Evolutionary conservation across 1,284 basidiomycete genomes (phyloP).

Genomic region (Xerocomus amazonicus): DNA sequence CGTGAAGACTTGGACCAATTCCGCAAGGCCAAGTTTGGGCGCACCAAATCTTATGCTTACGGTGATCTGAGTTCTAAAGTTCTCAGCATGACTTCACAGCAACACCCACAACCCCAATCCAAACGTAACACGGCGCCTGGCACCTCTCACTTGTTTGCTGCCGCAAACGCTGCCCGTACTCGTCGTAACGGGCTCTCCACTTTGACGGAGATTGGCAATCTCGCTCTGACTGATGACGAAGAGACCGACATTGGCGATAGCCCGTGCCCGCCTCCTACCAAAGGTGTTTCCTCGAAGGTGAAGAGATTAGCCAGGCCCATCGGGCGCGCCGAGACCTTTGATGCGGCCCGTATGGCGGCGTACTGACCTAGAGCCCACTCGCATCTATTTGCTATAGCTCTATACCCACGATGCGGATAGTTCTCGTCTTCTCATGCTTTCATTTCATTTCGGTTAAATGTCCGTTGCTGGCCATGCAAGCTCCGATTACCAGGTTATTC

Average conservation of each 20-base stretch:
- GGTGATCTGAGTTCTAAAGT: conserved; percentile 57
- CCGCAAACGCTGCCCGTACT: conserved; percentile 58
- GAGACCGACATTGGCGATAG: conserved; percentile 76
- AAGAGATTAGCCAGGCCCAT: conserved; percentile 52
- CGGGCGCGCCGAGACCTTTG: conserved; percentile 61
- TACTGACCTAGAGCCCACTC: conserved; percentile 14
- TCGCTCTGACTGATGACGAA: conserved; percentile 59
- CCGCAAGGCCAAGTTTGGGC: conserved; percentile 80
- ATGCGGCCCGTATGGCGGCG: conserved; percentile 47
- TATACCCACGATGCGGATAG: conserved; percentile 2
- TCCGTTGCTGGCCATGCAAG: conserved; percentile 11
- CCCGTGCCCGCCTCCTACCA: conserved; percentile 73
- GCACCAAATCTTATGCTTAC: conserved; percentile 87
- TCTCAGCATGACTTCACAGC: conserved; percentile 34
- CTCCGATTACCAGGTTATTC: conserved; percentile 1
- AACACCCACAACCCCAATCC: conserved; percentile 40
- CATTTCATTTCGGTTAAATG: conserved; percentile 2
- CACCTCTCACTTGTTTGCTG: conserved; percentile 56
- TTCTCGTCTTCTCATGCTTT: conserved; percentile 7
- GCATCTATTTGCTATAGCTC: conserved; percentile 3
- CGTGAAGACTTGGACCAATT: conserved; percentile 88
- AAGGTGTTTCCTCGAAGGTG: conserved; percentile 45
- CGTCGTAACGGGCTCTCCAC: conserved; percentile 57
- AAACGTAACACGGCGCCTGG: conserved; percentile 64
- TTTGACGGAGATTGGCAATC: conserved; percentile 62